Conservation (phyloP, 192 early-diverging fungal genomes). For the Coemansia asiatica region DNA sequence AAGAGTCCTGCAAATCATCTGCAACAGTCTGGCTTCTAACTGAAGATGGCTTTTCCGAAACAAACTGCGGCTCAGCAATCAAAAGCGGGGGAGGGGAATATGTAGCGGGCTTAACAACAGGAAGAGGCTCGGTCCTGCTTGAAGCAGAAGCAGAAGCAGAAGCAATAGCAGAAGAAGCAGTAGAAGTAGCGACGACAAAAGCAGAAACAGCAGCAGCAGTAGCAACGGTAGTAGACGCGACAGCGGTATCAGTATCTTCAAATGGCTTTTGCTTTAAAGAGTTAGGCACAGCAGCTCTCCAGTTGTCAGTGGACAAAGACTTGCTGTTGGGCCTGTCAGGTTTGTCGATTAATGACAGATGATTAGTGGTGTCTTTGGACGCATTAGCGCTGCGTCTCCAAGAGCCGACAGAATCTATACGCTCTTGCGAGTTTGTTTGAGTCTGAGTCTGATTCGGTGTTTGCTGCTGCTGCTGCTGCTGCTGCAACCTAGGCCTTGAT, state of each 20-base stretch:
- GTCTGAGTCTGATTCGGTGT: not conserved
- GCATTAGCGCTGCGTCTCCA: conserved; percentile 1
- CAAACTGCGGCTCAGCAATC: too few relatives aligned
- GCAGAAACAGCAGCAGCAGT: too few relatives aligned
- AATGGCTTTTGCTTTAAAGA: too few relatives aligned
- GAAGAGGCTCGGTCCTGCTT: too few relatives aligned
- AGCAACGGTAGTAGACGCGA: too few relatives aligned
- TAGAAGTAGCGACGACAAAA: too few relatives aligned
- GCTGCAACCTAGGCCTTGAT: not conserved
- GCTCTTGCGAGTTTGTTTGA: too few relatives aligned
- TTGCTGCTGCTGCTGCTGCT: not conserved
- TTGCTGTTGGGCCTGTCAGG: not conserved
- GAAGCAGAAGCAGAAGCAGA: too few relatives aligned
- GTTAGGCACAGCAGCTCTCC: not conserved
- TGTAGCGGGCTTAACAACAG: too few relatives aligned
- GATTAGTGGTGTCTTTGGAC: not conserved
- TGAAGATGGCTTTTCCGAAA: not conserved
- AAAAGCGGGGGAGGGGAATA: too few relatives aligned
- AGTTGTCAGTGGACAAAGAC: not conserved
- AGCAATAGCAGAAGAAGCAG: too few relatives aligned
- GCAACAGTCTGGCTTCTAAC: not conserved
- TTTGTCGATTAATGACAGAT: not conserved
- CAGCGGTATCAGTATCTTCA: too few relatives aligned
- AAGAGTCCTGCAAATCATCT: not conserved
- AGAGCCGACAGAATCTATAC: not conserved